phyloP scores from a whole-genome alignment of 805 yeast species.

The Starmerella geochares region DNA sequence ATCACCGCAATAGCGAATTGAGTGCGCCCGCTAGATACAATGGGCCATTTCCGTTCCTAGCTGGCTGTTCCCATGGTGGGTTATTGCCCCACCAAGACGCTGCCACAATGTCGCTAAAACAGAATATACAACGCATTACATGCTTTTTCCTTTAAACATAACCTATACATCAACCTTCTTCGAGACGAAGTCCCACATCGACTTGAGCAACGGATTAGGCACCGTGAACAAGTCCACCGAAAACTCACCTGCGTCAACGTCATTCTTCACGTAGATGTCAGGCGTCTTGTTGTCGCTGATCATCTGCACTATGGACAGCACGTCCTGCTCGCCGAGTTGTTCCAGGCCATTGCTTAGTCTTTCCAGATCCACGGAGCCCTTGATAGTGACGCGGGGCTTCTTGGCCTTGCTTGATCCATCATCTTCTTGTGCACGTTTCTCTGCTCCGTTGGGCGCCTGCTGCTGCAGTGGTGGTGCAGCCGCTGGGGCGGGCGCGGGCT shows the following conservation, averaged over 20 bases:
- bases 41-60: no score
- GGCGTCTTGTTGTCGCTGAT: constrained; percentile 89
- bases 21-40: no score
- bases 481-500: constrained; percentile 11
- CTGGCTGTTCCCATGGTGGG: no score
- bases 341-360: constrained; percentile 82
- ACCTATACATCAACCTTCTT: constrained; percentile 39
- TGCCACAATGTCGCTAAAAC: no score
- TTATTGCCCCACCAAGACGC: no score
- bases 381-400: constrained; percentile 35
- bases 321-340: constrained; percentile 80
- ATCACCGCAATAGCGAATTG: no score
- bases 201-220: constrained; percentile 81
- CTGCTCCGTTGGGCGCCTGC: constrained; percentile 26
- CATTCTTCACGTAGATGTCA: constrained; percentile 92
- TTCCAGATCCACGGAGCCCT: constrained; percentile 72
- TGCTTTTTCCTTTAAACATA: background rate
- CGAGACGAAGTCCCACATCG: constrained; percentile 89
- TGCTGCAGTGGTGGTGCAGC: background rate
- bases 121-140: background rate
- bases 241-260: constrained; percentile 93
- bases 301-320: constrained; percentile 93
- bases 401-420: constrained; percentile 26
- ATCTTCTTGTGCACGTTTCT: constrained; percentile 34
- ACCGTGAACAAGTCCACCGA: constrained; percentile 89